Base-by-base conservation (phyloP, 2,329 filamentous ascomycete species). In the Talaromyces sp. region DNA sequence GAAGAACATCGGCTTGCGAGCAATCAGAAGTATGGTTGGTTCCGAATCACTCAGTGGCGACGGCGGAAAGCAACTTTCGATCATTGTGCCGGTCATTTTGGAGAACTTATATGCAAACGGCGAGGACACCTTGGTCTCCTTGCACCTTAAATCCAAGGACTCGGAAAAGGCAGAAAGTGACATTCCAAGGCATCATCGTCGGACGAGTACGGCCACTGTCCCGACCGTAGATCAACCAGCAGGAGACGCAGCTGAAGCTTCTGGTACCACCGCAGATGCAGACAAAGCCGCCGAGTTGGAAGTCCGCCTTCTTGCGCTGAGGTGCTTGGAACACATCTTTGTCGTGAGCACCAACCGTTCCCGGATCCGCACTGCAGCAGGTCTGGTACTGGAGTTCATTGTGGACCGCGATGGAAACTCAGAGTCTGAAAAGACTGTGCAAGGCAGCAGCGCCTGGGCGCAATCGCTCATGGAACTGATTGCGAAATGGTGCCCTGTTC, bases 261-360 rank as follows among this genome's bases (percentile, higher is more conserved):
- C 89, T 1, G 90, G 89, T 58, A 91, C 91, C 0, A 89, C 90
- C 0, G 88, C 88, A 26, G 93, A 97, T 70, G 91, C 91, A 27
- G 95, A 98, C 75, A 91, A 89, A 72, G 79, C 95, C 62, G 93
- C 91, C 1, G 93, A 98, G 75, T 88, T 96, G 77, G 90, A 96
- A 70, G 91, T 92, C 17, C 90, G 90, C 29, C 81, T 96, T 8
- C 80, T 96, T 64, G 93, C 95, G 4, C 81, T 96, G 67, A 88
- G 92, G 68, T 96, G 92, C 70, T 78, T 99, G 59, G 90, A 93
- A 75, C 87, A 89, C 67, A 90, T 97, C 53, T 96, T 96, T 68
- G 82, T 89, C 31, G 86, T 87, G 9, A 77, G 76, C 26, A 91
- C 92, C 64, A 96, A 92, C 69, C 83, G 91, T 59, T 83, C 86